Percentiles rank a stretch among this genome's conserved stretches.
Conservation (phyloP, 257 asterid genomes). For the Cinchona pubescens region DNA sequence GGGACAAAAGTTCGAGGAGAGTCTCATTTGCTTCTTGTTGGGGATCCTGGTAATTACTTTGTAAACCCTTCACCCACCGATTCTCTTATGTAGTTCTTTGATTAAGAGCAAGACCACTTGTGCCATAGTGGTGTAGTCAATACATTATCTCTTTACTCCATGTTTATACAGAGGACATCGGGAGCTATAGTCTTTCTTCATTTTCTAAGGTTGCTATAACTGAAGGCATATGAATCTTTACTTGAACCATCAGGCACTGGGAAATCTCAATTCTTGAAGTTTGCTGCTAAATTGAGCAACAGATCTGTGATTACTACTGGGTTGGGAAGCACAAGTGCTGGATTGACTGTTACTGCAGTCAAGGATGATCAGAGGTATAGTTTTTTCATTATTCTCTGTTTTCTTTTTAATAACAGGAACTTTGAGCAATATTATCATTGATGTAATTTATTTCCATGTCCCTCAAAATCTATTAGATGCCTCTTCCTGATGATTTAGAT, state of each 20-base stretch:
- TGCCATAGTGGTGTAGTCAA: background rate
- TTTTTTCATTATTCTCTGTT: slow-evolving; percentile 1
- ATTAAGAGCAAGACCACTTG: background rate
- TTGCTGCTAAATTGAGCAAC: slow-evolving; percentile 91
- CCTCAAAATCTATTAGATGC: background rate
- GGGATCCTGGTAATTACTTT: slow-evolving; percentile 84
- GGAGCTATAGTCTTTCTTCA: background rate
- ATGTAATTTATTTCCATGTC: background rate
- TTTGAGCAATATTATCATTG: background rate
- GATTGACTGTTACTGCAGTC: slow-evolving; percentile 98
- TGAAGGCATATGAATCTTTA: background rate
- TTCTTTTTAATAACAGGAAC: background rate
- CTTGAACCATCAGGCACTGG: slow-evolving; percentile 69
- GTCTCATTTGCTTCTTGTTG: slow-evolving; percentile 96
- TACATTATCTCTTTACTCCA: background rate
- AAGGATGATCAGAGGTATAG: slow-evolving; percentile 95
- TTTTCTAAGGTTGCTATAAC: slow-evolving; percentile 5
- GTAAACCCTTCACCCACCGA: background rate
- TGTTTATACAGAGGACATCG: background rate
- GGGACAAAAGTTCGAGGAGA: slow-evolving; percentile 97
- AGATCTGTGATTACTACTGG: slow-evolving; percentile 97
- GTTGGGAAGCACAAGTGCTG: slow-evolving; percentile 98
- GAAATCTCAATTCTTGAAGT: slow-evolving; percentile 93
- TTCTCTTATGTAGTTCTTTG: background rate
- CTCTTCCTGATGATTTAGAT: background rate